Evolutionary conservation across 768 basidiomycete genomes (phyloP).

Genomic region (Pleurotus tuber-regium): DNA sequence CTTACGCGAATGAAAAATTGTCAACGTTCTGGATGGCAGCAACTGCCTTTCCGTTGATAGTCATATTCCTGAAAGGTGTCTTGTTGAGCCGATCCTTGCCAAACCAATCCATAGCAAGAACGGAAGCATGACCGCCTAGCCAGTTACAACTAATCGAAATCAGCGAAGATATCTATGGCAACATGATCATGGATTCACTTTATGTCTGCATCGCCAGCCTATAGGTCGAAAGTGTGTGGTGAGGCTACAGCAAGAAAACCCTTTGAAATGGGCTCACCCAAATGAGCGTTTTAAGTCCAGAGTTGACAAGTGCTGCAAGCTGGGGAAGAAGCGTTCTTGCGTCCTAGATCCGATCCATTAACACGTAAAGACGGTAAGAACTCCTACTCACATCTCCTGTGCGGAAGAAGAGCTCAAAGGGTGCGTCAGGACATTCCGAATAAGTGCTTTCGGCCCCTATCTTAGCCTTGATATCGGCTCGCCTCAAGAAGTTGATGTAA

Average conservation of each 20-base stretch:
- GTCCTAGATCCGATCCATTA: no score
- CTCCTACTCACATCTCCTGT: constrained; percentile 54
- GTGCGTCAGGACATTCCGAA: constrained; percentile 44
- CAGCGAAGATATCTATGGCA: background rate
- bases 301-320: constrained; percentile 44
- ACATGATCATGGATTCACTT: constrained; percentile 40
- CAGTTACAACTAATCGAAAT: constrained; percentile 39
- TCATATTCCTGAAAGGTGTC: constrained; percentile 50
- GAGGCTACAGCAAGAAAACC: no score
- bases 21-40: constrained; percentile 64
- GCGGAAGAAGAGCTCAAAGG: constrained; percentile 36
- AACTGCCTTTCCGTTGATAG: constrained; percentile 47
- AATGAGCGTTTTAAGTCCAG: constrained; percentile 37
- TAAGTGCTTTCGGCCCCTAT: constrained; percentile 54
- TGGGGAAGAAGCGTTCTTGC: constrained; percentile 52
- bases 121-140: constrained; percentile 42
- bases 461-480: constrained; percentile 29
- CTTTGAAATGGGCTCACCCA: no score
- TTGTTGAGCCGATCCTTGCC: constrained; percentile 38
- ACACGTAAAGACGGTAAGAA: background rate
- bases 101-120: constrained; percentile 44
- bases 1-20: constrained; percentile 67
- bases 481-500: constrained; percentile 45
- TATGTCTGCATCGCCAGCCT: constrained; percentile 51
- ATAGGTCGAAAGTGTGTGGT: no score